Evolutionary conservation across 805 yeast genomes (phyloP).

Genomic region (Teunomyces aglyptinius): DNA sequence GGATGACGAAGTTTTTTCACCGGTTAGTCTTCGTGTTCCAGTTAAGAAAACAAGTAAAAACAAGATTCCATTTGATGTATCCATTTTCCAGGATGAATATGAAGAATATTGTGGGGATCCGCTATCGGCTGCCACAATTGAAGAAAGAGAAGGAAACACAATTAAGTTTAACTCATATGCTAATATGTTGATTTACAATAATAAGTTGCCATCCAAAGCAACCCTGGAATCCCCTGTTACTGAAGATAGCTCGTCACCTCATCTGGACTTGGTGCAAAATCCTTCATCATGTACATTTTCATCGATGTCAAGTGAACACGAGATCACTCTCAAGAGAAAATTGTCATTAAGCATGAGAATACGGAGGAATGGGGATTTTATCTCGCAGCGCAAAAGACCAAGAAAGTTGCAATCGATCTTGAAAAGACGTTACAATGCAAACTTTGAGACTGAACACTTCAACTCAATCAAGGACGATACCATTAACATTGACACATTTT

Average conservation of each 20-base stretch:
- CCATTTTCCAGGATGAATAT: not conserved
- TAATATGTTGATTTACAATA: constrained; percentile 14
- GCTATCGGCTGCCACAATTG: not conserved
- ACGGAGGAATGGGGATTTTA: not conserved
- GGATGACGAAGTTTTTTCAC: not conserved
- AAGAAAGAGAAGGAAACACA: constrained; percentile 1
- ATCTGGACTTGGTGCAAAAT: not conserved
- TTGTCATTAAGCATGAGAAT: not conserved
- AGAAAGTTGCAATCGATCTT: constrained; percentile 19
- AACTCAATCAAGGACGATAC: constrained; percentile 7
- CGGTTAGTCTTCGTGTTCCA: not conserved
- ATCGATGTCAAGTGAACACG: not conserved
- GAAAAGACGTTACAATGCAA: constrained; percentile 23
- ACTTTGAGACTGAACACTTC: constrained; percentile 19
- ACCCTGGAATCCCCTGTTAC: constrained; percentile 1
- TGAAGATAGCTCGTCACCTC: not conserved
- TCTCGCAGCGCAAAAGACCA: not conserved
- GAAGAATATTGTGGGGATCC: not conserved
- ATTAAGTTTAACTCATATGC: constrained; percentile 16
- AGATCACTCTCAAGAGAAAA: not conserved
- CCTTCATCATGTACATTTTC: not conserved
- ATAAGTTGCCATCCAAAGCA: constrained; percentile 5
- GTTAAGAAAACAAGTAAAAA: not conserved
- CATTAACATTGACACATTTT: constrained; percentile 7
- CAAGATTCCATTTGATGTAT: not conserved